Evolutionary conservation across 345 rosid species (phyloP).

Genomic region (Trapa incisa): DNA sequence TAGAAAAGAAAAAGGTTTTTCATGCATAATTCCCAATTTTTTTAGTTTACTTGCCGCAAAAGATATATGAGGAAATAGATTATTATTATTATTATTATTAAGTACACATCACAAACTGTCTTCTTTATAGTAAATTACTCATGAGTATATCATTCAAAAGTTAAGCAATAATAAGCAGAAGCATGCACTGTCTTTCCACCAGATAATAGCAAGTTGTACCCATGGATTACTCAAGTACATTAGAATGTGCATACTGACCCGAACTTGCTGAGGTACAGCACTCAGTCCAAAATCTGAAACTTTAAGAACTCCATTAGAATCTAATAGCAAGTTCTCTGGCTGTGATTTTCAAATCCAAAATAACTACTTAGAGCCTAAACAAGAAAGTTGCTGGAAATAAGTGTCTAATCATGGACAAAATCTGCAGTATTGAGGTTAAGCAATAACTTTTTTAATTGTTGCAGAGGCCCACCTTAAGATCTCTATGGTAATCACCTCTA

Average conservation of each 20-base stretch:
- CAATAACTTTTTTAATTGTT: neutral
- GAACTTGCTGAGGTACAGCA: constrained; percentile 97
- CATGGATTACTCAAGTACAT: neutral
- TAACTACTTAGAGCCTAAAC: neutral
- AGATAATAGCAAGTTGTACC: neutral
- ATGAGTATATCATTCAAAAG: neutral
- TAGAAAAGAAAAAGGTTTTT: neutral
- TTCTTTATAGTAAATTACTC: neutral
- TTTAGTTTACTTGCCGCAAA: neutral
- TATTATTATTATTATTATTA: neutral
- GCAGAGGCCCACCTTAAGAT: constrained; percentile 56
- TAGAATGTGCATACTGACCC: constrained; percentile 36
- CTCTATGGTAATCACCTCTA: constrained; percentile 90
- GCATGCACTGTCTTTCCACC: neutral
- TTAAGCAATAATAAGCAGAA: neutral
- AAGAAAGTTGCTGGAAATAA: neutral
- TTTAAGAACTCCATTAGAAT: constrained; percentile 72
- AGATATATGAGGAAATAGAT: neutral
- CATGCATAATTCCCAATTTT: neutral
- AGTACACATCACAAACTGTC: neutral
- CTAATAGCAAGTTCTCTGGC: constrained; percentile 95
- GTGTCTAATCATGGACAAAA: neutral
- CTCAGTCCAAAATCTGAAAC: constrained; percentile 98
- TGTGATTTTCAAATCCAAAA: constrained; percentile 24
- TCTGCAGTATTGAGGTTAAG: neutral